Evolutionary conservation across 176 grass and related monocot species (phyloP).

Genomic region (Chrysopogon serrulatus): DNA sequence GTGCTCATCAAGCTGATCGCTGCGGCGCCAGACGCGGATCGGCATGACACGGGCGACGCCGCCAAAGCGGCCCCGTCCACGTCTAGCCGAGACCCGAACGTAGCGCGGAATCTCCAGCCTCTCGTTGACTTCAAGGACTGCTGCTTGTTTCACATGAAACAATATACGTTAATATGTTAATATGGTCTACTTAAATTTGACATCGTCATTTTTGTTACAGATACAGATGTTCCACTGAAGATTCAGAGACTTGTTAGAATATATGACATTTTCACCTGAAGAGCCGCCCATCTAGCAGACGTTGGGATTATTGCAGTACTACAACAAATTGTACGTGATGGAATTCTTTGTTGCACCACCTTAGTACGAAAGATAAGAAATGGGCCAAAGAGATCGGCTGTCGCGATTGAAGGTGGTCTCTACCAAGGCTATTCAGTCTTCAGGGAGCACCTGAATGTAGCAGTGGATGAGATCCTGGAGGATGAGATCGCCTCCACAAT

Average conservation of each 20-base stretch:
- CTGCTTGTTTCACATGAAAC: not conserved
- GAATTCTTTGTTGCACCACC: conserved; percentile 32
- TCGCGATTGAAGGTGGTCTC: conserved; percentile 67
- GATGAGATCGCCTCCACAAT: conserved; percentile 61
- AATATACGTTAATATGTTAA: not conserved
- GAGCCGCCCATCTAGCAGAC: conserved; percentile 69
- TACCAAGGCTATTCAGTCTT: conserved; percentile 63
- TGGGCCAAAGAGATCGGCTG: conserved; percentile 37
- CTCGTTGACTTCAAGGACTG: too few species aligned
- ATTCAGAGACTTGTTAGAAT: conserved; percentile 56
- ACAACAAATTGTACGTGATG: conserved; percentile 68
- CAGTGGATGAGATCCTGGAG: conserved; percentile 63
- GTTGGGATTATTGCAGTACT: conserved; percentile 67
- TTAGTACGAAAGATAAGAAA: conserved; percentile 25
- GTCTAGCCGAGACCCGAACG: too few species aligned
- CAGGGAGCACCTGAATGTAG: conserved; percentile 73
- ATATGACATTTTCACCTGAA: conserved; percentile 44
- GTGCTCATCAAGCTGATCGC: too few species aligned
- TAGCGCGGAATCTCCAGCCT: too few species aligned
- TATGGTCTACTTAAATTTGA: not conserved
- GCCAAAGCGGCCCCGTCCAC: too few species aligned
- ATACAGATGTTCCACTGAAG: conserved; percentile 58
- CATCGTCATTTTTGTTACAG: conserved; percentile 30
- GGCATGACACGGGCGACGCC: too few species aligned
- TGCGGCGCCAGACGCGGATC: too few species aligned